Percentiles rank a stretch among this genome's conserved stretches.
These are phyloP conservation scores for Monosporozyma servazzii DNA, from an alignment of 805 yeast species.

Conservation along the genomic window DNA sequence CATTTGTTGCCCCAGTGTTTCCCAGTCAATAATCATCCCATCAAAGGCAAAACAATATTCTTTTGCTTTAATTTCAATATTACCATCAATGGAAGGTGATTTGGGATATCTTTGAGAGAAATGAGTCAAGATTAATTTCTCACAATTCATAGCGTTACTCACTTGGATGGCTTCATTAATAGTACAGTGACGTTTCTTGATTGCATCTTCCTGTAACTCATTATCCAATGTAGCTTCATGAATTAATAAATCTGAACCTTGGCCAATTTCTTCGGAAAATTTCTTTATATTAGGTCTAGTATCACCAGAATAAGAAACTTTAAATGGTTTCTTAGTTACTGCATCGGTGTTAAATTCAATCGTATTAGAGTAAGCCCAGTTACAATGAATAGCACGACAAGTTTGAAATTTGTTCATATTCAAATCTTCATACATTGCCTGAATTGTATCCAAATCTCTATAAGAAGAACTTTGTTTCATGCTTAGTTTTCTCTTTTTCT, in stretches of 20 bases:
- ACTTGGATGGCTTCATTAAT: constrained; percentile 75
- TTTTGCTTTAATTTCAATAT: constrained; percentile 20
- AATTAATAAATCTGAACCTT: constrained; percentile 59
- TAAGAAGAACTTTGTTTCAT: constrained; percentile 16
- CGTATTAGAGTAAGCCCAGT: constrained; percentile 63
- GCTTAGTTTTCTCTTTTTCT: constrained; percentile 19
- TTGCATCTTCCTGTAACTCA: constrained; percentile 67
- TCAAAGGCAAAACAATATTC: constrained; percentile 53
- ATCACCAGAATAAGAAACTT: constrained; percentile 87
- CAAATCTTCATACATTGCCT: constrained; percentile 34
- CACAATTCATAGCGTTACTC: constrained; percentile 61
- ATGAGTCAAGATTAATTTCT: constrained; percentile 71
- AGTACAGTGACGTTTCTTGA: constrained; percentile 77
- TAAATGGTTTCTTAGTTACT: constrained; percentile 36
- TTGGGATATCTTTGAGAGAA: constrained; percentile 83
- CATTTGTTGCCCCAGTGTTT: constrained; percentile 35
- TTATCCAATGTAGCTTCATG: constrained; percentile 94
- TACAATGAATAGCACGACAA: constrained; percentile 78
- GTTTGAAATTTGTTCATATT: constrained; percentile 41
- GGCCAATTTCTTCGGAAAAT: constrained; percentile 58
- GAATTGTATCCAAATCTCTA: constrained; percentile 25
- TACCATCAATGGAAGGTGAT: constrained; percentile 34
- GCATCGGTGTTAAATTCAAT: constrained; percentile 37
- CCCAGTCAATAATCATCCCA: constrained; percentile 45
- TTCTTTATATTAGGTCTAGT: constrained; percentile 64